These are phyloP conservation scores for Heliocybe sulcata DNA, from an alignment of 1,284 basidiomycete genomes.

Conservation along the genomic window DNA sequence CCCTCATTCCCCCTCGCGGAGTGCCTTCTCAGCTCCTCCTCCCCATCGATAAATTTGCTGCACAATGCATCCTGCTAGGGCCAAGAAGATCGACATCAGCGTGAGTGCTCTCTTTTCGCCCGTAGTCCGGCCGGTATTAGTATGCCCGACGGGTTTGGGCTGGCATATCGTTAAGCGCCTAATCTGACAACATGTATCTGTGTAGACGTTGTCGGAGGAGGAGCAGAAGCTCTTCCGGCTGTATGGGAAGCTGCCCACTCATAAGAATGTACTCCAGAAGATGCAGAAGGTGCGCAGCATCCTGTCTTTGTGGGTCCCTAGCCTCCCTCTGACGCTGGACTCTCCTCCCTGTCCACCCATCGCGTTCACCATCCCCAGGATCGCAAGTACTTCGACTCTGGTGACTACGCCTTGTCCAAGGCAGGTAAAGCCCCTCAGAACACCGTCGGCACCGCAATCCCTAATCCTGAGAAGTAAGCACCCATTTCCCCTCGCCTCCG, in stretches of 20 bases:
- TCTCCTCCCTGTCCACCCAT: neutral
- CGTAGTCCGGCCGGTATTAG: neutral
- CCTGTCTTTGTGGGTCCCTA: neutral
- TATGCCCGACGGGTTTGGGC: neutral
- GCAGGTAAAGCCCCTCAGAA: constrained; percentile 86
- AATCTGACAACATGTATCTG: constrained; percentile 16
- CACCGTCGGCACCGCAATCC: constrained; percentile 89
- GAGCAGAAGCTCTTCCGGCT: constrained; percentile 92
- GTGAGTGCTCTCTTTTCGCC: constrained; percentile 37
- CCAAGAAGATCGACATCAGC: constrained; percentile 89
- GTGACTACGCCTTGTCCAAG: constrained; percentile 94
- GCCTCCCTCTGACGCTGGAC: constrained; percentile 2
- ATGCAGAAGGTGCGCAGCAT: constrained; percentile 77
- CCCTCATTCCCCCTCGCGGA: neutral
- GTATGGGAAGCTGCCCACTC: constrained; percentile 90
- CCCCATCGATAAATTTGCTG: neutral
- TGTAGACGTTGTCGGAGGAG: constrained; percentile 79
- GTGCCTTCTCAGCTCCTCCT: neutral
- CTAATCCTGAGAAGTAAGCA: constrained; percentile 87
- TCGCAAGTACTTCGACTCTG: constrained; percentile 97
- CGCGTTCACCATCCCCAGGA: constrained; percentile 44
- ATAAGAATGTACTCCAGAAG: constrained; percentile 90
- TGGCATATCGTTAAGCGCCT: neutral
- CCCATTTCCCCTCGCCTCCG: constrained; percentile 9
- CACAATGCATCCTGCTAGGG: constrained; percentile 74